Evolutionary conservation across 106 monocot genomes (phyloP).

Genomic region (Acorus calamus): DNA sequence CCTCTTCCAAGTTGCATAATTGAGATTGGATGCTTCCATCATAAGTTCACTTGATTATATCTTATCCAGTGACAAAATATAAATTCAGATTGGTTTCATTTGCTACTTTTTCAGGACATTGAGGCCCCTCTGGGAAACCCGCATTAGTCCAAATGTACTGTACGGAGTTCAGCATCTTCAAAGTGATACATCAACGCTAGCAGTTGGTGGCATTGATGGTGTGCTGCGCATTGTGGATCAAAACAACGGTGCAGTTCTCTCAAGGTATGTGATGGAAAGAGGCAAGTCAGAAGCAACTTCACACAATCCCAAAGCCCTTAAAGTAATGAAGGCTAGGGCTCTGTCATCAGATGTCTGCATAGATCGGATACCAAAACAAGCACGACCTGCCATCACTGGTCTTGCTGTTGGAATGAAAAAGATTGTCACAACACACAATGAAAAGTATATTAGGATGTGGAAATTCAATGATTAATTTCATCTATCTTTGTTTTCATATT

Average conservation of each 20-base stretch:
- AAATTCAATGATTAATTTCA: constrained; percentile 29
- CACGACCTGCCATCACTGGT: constrained; percentile 57
- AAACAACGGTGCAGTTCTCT: constrained; percentile 58
- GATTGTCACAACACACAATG: constrained; percentile 66
- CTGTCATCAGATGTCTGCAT: constrained; percentile 20
- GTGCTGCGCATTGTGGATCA: constrained; percentile 71
- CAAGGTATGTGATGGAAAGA: constrained; percentile 29
- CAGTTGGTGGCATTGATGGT: constrained; percentile 75
- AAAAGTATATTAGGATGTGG: constrained; percentile 67
- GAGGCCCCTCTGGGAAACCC: constrained; percentile 70
- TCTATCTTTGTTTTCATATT: background rate
- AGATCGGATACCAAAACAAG: constrained; percentile 46
- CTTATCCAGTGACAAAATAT: background rate
- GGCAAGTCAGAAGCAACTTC: background rate
- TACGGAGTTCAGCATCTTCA: constrained; percentile 50
- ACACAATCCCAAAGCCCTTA: background rate
- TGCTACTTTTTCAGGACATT: constrained; percentile 40
- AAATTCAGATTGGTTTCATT: too few relatives aligned
- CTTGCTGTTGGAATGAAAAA: constrained; percentile 75
- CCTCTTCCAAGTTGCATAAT: too few relatives aligned
- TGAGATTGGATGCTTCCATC: too few relatives aligned
- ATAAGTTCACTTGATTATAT: background rate
- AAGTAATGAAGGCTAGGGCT: constrained; percentile 16
- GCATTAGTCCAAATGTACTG: constrained; percentile 70
- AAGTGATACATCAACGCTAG: constrained; percentile 50